Evolutionary conservation across 1,284 basidiomycete genomes (phyloP).

Genomic region (Microbotryum lychnidis-dioicae): DNA sequence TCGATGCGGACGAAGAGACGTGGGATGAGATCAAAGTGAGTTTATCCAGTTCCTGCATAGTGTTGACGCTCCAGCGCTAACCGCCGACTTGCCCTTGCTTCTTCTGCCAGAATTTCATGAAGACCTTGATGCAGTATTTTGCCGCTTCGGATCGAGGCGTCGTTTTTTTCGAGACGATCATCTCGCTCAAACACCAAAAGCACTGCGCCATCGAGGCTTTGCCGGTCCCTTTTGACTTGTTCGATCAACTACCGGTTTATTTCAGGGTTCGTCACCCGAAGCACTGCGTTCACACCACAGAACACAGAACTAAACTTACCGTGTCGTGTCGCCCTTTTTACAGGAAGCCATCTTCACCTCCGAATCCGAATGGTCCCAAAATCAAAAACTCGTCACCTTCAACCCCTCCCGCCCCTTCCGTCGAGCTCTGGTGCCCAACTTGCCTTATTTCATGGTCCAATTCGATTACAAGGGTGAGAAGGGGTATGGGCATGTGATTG

Average conservation of each 20-base stretch:
- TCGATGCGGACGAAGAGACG: conserved; percentile 94
- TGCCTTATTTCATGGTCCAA: conserved; percentile 98
- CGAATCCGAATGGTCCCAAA: conserved; percentile 94
- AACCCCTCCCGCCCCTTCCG: conserved; percentile 68
- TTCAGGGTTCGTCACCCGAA: conserved; percentile 70
- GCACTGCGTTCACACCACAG: no score
- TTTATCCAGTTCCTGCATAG: conserved; percentile 19
- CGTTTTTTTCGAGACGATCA: conserved; percentile 87
- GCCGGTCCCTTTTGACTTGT: conserved; percentile 74
- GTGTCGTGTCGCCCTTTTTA: no score
- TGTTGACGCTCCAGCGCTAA: not conserved
- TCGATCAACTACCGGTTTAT: conserved; percentile 78
- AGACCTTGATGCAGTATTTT: conserved; percentile 91
- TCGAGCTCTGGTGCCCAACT: conserved; percentile 83
- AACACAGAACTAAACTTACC: no score
- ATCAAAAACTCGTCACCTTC: conserved; percentile 94
- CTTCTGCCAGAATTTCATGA: conserved; percentile 84
- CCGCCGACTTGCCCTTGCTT: not conserved
- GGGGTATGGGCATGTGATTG: conserved; percentile 94
- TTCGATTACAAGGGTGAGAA: conserved; percentile 97
- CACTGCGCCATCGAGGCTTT: conserved; percentile 88
- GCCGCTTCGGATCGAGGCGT: conserved; percentile 73
- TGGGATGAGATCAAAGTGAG: conserved; percentile 91
- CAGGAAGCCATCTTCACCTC: conserved; percentile 85
- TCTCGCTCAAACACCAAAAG: conserved; percentile 75